Evolutionary conservation across 2,329 filamentous ascomycete species (phyloP).

Genomic region (Epichloe gansuensis): DNA sequence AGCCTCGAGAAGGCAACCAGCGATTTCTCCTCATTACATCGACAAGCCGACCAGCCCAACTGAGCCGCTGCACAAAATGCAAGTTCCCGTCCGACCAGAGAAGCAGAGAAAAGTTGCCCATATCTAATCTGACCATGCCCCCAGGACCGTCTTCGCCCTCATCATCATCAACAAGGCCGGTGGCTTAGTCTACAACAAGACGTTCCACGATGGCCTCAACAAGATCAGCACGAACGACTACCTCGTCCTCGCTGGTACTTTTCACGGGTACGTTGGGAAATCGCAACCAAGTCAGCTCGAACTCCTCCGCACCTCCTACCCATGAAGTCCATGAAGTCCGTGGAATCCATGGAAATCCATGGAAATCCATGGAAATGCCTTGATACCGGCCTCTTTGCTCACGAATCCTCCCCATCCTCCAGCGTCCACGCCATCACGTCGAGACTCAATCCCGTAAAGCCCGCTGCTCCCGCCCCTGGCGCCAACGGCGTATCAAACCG

Average conservation of each 20-base stretch:
- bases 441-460: constrained; percentile 44
- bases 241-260: constrained; percentile 90
- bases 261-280: constrained; percentile 59
- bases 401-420: constrained; percentile 5
- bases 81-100: background rate
- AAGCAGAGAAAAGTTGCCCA: background rate
- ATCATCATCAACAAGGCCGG: constrained; percentile 99
- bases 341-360: too few relatives aligned
- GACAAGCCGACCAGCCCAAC: background rate
- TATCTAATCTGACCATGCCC: background rate
- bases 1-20: constrained; percentile 6
- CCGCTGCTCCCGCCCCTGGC: constrained; percentile 21
- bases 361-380: too few relatives aligned
- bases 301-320: too few relatives aligned
- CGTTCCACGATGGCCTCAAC: constrained; percentile 76
- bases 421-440: constrained; percentile 59
- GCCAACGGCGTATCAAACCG: constrained; percentile 29
- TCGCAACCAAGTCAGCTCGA: too few relatives aligned
- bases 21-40: background rate
- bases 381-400: constrained; percentile 2
- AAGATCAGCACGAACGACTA: constrained; percentile 93
- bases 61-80: background rate
- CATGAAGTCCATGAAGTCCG: too few relatives aligned
- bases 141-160: constrained; percentile 84
- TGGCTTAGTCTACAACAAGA: constrained; percentile 89